These are phyloP conservation scores for Malania oleifera DNA, from an alignment of 164 flowering plant genomes.

Conservation along the genomic window DNA sequence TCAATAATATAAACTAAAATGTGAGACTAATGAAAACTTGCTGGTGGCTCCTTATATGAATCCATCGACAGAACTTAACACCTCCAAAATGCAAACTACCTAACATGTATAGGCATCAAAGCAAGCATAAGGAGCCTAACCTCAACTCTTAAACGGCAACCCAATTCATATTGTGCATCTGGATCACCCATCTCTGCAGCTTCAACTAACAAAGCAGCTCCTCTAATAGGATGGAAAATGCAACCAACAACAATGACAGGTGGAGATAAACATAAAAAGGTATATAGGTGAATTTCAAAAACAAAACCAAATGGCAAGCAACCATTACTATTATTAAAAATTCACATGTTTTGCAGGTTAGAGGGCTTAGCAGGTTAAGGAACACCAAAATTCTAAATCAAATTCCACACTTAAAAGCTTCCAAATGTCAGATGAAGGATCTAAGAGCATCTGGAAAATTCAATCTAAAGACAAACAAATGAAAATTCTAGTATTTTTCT, in stretches of 20 bases:
- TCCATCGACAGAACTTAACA: not conserved
- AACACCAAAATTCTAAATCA: not conserved
- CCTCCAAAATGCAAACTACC: not conserved
- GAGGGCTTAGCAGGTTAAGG: too few species aligned
- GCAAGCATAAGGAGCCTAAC: slow-evolving; percentile 27
- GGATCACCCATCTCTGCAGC: slow-evolving; percentile 96
- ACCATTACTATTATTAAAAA: too few species aligned
- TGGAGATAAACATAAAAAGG: not conserved
- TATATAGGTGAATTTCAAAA: not conserved
- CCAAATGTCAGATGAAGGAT: slow-evolving; percentile 1
- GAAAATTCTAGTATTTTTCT: too few species aligned
- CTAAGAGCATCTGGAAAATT: not conserved
- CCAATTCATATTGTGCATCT: slow-evolving; percentile 88
- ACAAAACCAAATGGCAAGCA: not conserved
- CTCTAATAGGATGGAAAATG: slow-evolving; percentile 34
- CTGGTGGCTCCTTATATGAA: not conserved
- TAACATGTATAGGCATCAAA: not conserved
- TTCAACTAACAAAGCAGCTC: slow-evolving; percentile 93
- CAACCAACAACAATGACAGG: not conserved
- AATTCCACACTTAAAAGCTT: slow-evolving; percentile 1
- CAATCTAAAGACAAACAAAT: not conserved
- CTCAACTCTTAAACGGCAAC: slow-evolving; percentile 73
- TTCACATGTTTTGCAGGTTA: not conserved
- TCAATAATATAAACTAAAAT: too few species aligned
- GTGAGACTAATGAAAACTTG: too few species aligned